phyloP scores from a whole-genome alignment of 2,329 filamentous ascomycete genomes.

The Colletotrichum liaoningense region DNA sequence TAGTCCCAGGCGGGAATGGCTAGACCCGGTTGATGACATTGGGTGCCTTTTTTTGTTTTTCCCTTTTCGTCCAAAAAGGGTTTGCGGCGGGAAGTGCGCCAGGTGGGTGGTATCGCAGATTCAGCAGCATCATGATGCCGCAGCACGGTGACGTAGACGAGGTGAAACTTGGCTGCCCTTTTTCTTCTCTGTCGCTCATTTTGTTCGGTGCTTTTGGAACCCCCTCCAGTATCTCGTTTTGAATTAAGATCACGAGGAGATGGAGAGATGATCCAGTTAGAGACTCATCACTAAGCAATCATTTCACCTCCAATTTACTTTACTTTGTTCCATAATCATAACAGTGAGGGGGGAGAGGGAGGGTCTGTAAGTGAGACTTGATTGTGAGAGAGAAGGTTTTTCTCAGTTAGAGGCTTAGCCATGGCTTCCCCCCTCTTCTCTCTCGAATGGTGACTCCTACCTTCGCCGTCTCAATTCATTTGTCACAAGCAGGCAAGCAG shows the following conservation, averaged over 20 bases:
- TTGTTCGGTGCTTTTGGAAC: no score
- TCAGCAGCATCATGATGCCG: constrained; percentile 4
- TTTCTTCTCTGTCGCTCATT: no score
- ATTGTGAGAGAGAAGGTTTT: background rate
- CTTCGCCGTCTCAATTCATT: background rate
- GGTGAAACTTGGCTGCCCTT: constrained; percentile 6
- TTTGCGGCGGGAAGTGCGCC: constrained; percentile 14
- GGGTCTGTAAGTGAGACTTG: background rate
- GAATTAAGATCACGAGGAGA: background rate
- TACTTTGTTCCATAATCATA: no score
- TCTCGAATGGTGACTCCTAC: background rate
- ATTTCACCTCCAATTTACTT: no score
- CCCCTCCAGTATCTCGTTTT: background rate
- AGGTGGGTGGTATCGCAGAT: constrained; percentile 12
- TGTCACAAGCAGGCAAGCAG: background rate
- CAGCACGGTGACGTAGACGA: constrained; percentile 32
- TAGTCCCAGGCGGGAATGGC: background rate
- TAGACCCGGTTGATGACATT: background rate
- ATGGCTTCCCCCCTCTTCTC: background rate
- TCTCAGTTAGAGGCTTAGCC: background rate
- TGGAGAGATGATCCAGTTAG: no score
- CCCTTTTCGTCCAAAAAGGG: background rate
- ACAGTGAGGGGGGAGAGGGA: background rate
- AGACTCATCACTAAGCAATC: background rate
- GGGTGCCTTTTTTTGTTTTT: background rate